A percentile compares a stretch with the other conserved stretches of the same genome.
Conservation (phyloP, 257 asterid species). For the Solanum pinnatisectum region DNA sequence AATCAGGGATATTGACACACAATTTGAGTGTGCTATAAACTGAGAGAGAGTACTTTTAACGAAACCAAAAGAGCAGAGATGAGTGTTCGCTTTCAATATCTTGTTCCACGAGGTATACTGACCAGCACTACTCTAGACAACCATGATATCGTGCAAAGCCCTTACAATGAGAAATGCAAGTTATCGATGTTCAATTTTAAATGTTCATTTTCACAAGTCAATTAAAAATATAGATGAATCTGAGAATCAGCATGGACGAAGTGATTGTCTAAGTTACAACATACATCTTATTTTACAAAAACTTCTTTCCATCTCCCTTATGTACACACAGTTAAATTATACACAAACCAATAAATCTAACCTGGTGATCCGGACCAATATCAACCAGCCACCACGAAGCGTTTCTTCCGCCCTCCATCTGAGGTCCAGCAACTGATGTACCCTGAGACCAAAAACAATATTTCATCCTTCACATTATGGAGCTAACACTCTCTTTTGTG, state of each 20-base stretch:
- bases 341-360: conserved; percentile 6
- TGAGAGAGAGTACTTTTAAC: neutral
- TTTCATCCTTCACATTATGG: neutral
- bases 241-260: neutral
- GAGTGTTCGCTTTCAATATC: neutral
- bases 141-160: neutral
- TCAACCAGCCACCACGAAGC: conserved; percentile 95
- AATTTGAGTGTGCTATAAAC: neutral
- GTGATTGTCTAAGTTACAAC: neutral
- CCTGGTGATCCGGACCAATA: conserved; percentile 88
- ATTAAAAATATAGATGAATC: neutral
- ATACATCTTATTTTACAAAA: neutral
- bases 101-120: neutral
- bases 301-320: neutral
- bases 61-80: neutral
- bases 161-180: neutral
- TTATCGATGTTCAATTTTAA: neutral
- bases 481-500: neutral
- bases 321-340: neutral
- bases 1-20: neutral
- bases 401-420: conserved; percentile 58
- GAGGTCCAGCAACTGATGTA: conserved; percentile 85
- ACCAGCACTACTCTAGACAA: neutral
- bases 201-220: neutral
- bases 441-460: conserved; percentile 32